Percentiles rank a stretch among this genome's conserved stretches.
Evolutionary conservation across 805 yeast genomes (phyloP).

Genomic region (Candida silvicultrix): DNA sequence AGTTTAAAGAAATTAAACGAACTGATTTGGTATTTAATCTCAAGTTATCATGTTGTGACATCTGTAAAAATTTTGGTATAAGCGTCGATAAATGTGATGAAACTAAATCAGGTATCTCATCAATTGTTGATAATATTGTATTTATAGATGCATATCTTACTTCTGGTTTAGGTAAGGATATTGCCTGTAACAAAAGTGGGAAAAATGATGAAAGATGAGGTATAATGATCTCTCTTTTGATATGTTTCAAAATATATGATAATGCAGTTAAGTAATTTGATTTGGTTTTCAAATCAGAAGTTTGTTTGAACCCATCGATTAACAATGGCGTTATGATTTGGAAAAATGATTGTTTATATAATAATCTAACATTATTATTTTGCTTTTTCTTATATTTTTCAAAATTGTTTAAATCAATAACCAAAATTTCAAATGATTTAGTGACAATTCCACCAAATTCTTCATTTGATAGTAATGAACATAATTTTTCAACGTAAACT

Average conservation of each 20-base stretch:
- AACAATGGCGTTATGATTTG: slow-evolving; percentile 51
- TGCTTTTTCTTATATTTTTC: slow-evolving; percentile 37
- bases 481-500: slow-evolving; percentile 23
- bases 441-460: slow-evolving; percentile 36
- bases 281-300: slow-evolving; percentile 24
- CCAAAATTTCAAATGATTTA: slow-evolving; percentile 53
- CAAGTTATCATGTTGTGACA: slow-evolving; percentile 13
- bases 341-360: slow-evolving; percentile 81
- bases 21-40: slow-evolving; percentile 39
- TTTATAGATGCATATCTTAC: slow-evolving; percentile 57
- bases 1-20: slow-evolving; percentile 48
- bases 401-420: slow-evolving; percentile 61
- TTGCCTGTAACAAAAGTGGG: slow-evolving; percentile 67
- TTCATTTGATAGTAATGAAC: slow-evolving; percentile 30
- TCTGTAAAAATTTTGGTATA: slow-evolving; percentile 44
- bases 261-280: slow-evolving; percentile 59
- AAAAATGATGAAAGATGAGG: slow-evolving; percentile 58
- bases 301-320: slow-evolving; percentile 37
- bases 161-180: slow-evolving; percentile 33
- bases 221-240: slow-evolving; percentile 56
- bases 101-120: slow-evolving; percentile 48
- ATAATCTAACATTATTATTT: slow-evolving; percentile 53
- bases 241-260: slow-evolving; percentile 58
- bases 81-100: slow-evolving; percentile 49
- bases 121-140: slow-evolving; percentile 50